Conservation (phyloP, 2,329 filamentous ascomycete species). For the Alternaria gansuensis region DNA sequence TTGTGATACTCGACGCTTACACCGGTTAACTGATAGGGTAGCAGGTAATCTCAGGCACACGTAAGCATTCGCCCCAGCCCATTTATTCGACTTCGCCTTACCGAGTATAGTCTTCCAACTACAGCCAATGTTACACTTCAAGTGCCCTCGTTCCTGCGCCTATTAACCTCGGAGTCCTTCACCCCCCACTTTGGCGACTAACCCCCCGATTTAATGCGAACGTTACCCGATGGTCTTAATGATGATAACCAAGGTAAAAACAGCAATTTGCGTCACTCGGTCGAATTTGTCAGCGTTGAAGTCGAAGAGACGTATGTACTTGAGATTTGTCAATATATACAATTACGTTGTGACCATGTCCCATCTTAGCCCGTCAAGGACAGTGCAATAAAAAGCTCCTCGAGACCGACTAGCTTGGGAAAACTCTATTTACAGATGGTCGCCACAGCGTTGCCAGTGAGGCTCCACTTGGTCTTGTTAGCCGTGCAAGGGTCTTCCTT, state of each 20-base stretch:
- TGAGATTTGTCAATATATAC: conserved; percentile 8
- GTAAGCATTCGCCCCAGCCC: conserved; percentile 8
- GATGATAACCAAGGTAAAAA: background rate
- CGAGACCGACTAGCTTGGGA: background rate
- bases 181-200: background rate
- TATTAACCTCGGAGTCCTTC: background rate
- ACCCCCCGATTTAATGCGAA: background rate
- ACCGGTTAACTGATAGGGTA: background rate
- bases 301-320: background rate
- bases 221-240: background rate
- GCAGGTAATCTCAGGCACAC: background rate
- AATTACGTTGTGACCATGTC: background rate
- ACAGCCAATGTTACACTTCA: background rate
- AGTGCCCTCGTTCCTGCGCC: background rate
- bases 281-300: too few species aligned
- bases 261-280: background rate
- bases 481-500: conserved; percentile 64
- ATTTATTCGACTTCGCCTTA: background rate
- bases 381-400: background rate
- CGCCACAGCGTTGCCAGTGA: conserved; percentile 57
- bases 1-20: background rate
- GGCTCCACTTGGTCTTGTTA: conserved; percentile 60
- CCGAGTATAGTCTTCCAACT: background rate
- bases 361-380: fast-evolving
- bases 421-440: conserved; percentile 32